phyloP scores from a whole-genome alignment of 257 asterid genomes.

The Pogostemon cablin region DNA sequence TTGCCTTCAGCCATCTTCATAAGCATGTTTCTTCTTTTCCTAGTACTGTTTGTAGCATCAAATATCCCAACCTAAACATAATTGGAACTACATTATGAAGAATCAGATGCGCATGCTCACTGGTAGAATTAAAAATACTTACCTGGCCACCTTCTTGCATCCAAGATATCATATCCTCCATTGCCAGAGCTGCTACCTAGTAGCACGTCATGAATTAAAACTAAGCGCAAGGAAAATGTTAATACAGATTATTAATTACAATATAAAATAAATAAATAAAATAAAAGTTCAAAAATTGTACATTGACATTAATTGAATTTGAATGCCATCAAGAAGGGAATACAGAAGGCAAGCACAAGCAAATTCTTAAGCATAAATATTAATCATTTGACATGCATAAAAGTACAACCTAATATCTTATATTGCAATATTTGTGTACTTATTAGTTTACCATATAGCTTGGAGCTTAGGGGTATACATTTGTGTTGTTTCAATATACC shows the following conservation, averaged over 20 bases:
- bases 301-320: conserved; percentile 21
- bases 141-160: conserved; percentile 99
- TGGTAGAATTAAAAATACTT: conserved; percentile 36
- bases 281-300: conserved; percentile 23
- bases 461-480: not conserved
- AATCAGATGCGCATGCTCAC: conserved; percentile 24
- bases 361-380: not conserved
- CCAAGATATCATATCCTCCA: conserved; percentile 99
- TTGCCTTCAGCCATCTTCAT: conserved; percentile 97
- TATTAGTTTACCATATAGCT: not conserved
- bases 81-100: conserved; percentile 35
- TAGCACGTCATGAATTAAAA: conserved; percentile 78
- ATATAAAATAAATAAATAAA: conserved; percentile 13
- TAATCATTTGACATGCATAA: not conserved
- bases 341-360: not conserved
- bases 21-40: conserved; percentile 91
- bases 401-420: not conserved
- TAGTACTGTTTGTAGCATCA: conserved; percentile 96
- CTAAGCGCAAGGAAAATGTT: conserved; percentile 65
- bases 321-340: conserved; percentile 16
- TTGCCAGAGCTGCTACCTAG: conserved; percentile 99
- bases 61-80: conserved; percentile 86
- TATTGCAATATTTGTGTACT: conserved; percentile 9
- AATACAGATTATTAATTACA: conserved; percentile 41
- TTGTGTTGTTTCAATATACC: conserved; percentile 9